phyloP scores from a whole-genome alignment of 2,329 filamentous ascomycete genomes.

The Aspergillus alliaceus region DNA sequence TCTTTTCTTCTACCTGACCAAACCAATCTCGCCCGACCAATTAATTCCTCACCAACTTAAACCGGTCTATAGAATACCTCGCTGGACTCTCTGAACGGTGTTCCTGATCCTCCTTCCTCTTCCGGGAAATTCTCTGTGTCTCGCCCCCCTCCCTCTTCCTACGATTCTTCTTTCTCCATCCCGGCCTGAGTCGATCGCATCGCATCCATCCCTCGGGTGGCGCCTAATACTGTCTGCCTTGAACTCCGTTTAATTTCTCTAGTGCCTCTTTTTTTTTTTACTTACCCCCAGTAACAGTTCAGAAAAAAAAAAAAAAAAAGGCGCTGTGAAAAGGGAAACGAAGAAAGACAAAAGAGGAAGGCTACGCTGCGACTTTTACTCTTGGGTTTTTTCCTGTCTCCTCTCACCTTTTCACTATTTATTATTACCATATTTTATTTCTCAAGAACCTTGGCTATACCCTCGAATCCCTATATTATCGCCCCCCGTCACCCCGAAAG shows the following conservation, averaged over 20 bases:
- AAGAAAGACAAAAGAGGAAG: background rate
- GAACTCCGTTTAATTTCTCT: background rate
- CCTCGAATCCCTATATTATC: constrained; percentile 8
- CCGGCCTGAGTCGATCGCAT: constrained; percentile 4
- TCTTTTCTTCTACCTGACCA: background rate
- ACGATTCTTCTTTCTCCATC: background rate
- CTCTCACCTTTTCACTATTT: background rate
- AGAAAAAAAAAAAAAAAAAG: background rate
- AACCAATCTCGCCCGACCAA: background rate
- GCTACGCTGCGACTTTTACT: background rate
- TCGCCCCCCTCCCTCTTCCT: background rate
- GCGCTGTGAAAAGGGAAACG: background rate
- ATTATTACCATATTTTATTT: background rate
- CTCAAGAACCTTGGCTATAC: background rate
- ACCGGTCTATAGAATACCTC: background rate
- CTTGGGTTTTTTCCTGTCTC: background rate
- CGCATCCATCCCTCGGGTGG: constrained; percentile 11
- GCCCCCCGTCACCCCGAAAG: background rate
- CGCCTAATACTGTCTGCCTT: constrained; percentile 6
- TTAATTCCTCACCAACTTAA: background rate
- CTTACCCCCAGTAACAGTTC: background rate
- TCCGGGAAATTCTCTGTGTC: constrained; percentile 9
- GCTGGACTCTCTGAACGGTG: background rate
- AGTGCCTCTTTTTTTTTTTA: background rate
- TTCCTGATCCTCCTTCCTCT: background rate